These are phyloP conservation scores for Tetrahymena elliotti DNA, from an alignment of 73 alveolate species.

Conservation along the genomic window DNA sequence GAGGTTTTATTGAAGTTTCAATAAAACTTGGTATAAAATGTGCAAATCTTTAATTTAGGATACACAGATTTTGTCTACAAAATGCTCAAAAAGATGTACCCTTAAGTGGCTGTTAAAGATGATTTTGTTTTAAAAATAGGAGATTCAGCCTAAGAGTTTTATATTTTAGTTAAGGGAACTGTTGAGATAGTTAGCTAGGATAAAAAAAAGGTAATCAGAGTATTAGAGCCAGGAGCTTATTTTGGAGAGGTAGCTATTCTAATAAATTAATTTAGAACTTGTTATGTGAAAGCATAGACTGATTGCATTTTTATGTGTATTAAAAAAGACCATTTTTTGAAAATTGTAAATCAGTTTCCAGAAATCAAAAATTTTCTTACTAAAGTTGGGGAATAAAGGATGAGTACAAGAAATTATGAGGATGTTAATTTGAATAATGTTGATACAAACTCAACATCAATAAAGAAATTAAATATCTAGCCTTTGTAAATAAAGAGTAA, in stretches of 20 bases:
- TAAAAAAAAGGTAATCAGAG: conserved; percentile 40
- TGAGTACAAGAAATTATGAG: conserved; percentile 21
- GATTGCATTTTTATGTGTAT: conserved; percentile 42
- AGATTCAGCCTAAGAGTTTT: conserved; percentile 48
- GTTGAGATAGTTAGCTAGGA: conserved; percentile 36
- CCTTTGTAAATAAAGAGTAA: too few species aligned
- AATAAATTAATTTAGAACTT: conserved; percentile 30
- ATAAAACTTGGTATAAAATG: conserved; percentile 34
- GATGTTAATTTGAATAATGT: too few species aligned
- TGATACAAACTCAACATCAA: not conserved
- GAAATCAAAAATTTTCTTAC: conserved; percentile 20
- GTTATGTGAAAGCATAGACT: conserved; percentile 37
- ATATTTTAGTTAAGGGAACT: conserved; percentile 34
- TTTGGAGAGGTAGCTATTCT: conserved; percentile 60
- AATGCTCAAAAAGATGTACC: conserved; percentile 27
- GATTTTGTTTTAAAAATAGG: conserved; percentile 21
- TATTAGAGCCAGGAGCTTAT: conserved; percentile 48
- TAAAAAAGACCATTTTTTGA: not conserved
- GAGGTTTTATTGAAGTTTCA: conserved; percentile 39
- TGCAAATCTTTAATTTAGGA: conserved; percentile 47
- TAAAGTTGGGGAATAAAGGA: conserved; percentile 47
- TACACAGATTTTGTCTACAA: conserved; percentile 34
- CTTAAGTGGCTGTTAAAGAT: conserved; percentile 23
- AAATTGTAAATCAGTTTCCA: conserved; percentile 32
- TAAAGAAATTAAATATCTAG: too few species aligned